phyloP scores from a whole-genome alignment of 345 rosid species.

The Gossypium rotundifolium region DNA sequence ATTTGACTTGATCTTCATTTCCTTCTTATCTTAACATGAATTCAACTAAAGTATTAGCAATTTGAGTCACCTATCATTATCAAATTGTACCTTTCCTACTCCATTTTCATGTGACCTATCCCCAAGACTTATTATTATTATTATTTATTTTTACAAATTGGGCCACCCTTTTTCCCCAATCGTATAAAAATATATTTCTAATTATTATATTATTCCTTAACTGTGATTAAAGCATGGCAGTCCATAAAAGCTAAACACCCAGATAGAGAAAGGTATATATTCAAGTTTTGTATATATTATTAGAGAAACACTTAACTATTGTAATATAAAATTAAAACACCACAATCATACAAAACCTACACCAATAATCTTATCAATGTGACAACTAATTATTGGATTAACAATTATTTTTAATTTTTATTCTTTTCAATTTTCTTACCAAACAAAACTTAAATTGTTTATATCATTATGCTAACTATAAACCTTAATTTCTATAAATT shows the following conservation, averaged over 20 bases:
- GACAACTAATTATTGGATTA: neutral
- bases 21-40: neutral
- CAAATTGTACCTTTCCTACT: neutral
- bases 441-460: neutral
- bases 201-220: neutral
- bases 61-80: neutral
- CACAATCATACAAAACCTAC: conserved; percentile 1
- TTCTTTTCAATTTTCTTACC: neutral
- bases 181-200: neutral
- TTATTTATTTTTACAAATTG: neutral
- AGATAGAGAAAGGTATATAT: neutral
- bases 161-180: neutral
- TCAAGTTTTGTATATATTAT: neutral
- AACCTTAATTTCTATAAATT: neutral
- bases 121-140: neutral
- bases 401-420: neutral
- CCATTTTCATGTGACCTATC: neutral
- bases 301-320: neutral
- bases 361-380: neutral
- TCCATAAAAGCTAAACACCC: neutral
- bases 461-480: neutral
- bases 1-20: neutral
- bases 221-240: neutral
- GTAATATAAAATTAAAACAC: neutral
- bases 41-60: neutral